phyloP scores from a whole-genome alignment of 1,284 basidiomycete species.

The Calocybe gambosa region DNA sequence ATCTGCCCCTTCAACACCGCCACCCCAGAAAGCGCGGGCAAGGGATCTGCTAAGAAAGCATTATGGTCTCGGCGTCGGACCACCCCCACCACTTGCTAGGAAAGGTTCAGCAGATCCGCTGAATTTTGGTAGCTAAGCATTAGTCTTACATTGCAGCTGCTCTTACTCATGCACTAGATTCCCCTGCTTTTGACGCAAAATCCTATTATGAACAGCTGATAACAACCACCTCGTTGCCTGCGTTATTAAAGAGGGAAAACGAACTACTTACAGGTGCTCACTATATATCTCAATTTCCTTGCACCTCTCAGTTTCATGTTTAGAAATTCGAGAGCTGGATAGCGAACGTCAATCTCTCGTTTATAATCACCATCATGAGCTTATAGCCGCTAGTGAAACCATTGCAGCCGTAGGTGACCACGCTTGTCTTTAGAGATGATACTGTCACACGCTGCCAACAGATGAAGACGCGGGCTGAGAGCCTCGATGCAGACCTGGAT shows the following conservation, averaged over 20 bases:
- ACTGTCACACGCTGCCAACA: constrained; percentile 24
- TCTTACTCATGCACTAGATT: constrained; percentile 42
- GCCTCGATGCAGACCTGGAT: constrained; percentile 77
- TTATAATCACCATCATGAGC: constrained; percentile 92
- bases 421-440: neutral
- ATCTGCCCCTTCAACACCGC: constrained; percentile 25
- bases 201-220: constrained; percentile 81
- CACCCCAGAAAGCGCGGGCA: constrained; percentile 56
- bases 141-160: neutral
- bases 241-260: constrained; percentile 71
- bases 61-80: constrained; percentile 72
- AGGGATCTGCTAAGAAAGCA: constrained; percentile 76
- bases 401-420: constrained; percentile 67
- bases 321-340: constrained; percentile 83
- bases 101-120: constrained; percentile 60
- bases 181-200: constrained; percentile 74
- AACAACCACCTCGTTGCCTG: constrained; percentile 67
- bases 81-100: constrained; percentile 52
- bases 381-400: constrained; percentile 88
- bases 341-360: constrained; percentile 87
- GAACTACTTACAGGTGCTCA: constrained; percentile 61
- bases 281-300: neutral
- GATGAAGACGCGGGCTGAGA: constrained; percentile 84
- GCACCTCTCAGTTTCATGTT: neutral
- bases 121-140: constrained; percentile 54